Base-by-base conservation (phyloP, 768 basidiomycete species). In the Suillus hirtellus region DNA sequence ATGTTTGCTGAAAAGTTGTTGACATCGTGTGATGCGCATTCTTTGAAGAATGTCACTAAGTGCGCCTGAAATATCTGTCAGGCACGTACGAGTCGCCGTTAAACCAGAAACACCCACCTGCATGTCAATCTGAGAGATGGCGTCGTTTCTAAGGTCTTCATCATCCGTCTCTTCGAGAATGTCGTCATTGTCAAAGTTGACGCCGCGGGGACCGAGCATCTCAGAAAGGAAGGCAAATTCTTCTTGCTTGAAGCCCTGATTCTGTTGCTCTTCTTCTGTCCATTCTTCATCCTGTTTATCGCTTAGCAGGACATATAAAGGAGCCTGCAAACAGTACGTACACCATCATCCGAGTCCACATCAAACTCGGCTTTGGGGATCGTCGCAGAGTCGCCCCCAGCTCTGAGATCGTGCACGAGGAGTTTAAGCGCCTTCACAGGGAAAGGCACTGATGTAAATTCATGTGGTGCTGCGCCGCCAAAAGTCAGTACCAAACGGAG, bases 401-500 rank as follows among this genome's bases (percentile, higher is more conserved):
- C 86, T 67, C 93, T 89, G 5, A 98, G 78, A 66, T 98, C 95
- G 60, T 87, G 87, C 34, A 98, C 73, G 21, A 99, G 78, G 27
- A 99, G 80, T 73, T 99, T 99, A 73, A 99, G 82, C 0, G 89
- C 94, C 75, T 98, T 98, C 64, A 94, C 85, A 0, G 89, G 92
- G 88, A 99, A 98, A 1, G 90, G 80, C 54, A 97, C 87, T 34
- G 82, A 84, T 0, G 92, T 90, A 73, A 93, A 98, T 72, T 95
- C 88, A 61, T 89, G 89, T 2, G 97, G 96, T 44, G 81, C 95
- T 97, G 71, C 7, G 62, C 47, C 67, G 63, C 65, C 53, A 55
- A 64, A 61, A 60, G 65, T 71, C 64, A 75, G 74, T 61, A 60
- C 53, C 64, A 35, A n/a, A 10, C 12, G 34, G 19, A 60, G 44